Evolutionary conservation across 2,329 filamentous ascomycete species (phyloP).

Genomic region (Corinectria fuckeliana): DNA sequence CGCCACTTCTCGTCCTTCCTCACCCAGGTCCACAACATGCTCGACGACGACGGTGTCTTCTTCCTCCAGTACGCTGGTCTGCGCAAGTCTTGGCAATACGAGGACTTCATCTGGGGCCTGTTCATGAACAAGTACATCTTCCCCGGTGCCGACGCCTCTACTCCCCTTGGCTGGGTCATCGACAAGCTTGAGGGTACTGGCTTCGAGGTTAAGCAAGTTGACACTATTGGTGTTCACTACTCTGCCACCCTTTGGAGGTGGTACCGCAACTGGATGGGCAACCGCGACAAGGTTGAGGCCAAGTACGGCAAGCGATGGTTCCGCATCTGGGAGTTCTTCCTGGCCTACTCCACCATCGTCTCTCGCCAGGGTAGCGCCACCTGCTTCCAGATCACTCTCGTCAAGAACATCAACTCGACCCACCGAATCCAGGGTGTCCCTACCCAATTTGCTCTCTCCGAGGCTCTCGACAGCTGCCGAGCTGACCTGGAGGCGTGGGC

Average conservation of each 20-base stretch:
- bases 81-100: slow-evolving; percentile 95
- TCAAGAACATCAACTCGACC: slow-evolving; percentile 92
- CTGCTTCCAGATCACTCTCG: slow-evolving; percentile 86
- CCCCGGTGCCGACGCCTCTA: slow-evolving; percentile 94
- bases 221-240: slow-evolving; percentile 97
- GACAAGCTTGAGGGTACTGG: slow-evolving; percentile 77
- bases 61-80: slow-evolving; percentile 96
- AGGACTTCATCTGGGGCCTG: slow-evolving; percentile 96
- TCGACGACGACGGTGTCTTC: slow-evolving; percentile 94
- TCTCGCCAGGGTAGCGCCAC: slow-evolving; percentile 86
- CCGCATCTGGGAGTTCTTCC: slow-evolving; percentile 95
- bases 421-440: slow-evolving; percentile 81
- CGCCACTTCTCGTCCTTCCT: slow-evolving; percentile 84
- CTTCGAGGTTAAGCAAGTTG: slow-evolving; percentile 83
- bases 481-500: slow-evolving; percentile 45
- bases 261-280: slow-evolving; percentile 98
- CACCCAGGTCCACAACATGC: slow-evolving; percentile 90
- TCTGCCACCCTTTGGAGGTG: slow-evolving; percentile 96
- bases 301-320: slow-evolving; percentile 98
- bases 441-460: slow-evolving; percentile 72
- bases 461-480: slow-evolving; percentile 57
- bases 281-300: slow-evolving; percentile 87
- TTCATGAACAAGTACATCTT: slow-evolving; percentile 99
- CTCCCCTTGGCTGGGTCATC: slow-evolving; percentile 87
- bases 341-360: slow-evolving; percentile 84